Evolutionary conservation across 306 rosid species (phyloP), one percentile per base, ranked within the genome.

Genomic region (Prunus salicina): DNA sequence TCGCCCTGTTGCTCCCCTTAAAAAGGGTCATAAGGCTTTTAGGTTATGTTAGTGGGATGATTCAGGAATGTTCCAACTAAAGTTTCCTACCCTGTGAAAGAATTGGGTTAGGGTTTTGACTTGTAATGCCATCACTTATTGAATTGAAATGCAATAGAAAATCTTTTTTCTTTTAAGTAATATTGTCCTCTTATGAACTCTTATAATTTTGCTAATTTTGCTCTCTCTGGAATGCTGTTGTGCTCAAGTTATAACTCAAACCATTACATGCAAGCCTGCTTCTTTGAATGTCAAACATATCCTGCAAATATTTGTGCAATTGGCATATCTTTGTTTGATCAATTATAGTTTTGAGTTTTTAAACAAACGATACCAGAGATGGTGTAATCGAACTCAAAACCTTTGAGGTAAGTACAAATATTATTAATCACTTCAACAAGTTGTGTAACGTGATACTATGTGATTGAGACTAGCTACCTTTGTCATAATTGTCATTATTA

Each of bases 1-100:
- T 6, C 28, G 34, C 20, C 34, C 14, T 12, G 43, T 47, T 47
- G 38, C 18, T 76, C 52, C 64, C 12, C 45, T 12, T 2, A 32
- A 5, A 30, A 4, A 6, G 56, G 14, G 62, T 61, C 50, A 12
- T 30, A 7, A 28, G 78, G 58, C 20, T 27, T 27, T 2, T 19
- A 60, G 60, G 71, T 10, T 19, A 45, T 46, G 62, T 10, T 14
- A 7, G 9, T 7, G 43, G 7, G 43, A 50, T 49, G 24, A 3
- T 16, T 50, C n/a, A 15, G 30, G 1, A 46, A 19, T 58, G 80
- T 57, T 45, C 7, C 58, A 46, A 10, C 30, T 20, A 27, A 51
- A 15, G 55, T 64, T 52, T 63, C 51, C 73, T 6, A 52, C 50
- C 46, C 70, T 3, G 8, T 53, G 32, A 79, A 79, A 65, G 62